Evolutionary conservation across 176 grass and related monocot genomes (phyloP).

Genomic region (Bonia amplexicaulis): DNA sequence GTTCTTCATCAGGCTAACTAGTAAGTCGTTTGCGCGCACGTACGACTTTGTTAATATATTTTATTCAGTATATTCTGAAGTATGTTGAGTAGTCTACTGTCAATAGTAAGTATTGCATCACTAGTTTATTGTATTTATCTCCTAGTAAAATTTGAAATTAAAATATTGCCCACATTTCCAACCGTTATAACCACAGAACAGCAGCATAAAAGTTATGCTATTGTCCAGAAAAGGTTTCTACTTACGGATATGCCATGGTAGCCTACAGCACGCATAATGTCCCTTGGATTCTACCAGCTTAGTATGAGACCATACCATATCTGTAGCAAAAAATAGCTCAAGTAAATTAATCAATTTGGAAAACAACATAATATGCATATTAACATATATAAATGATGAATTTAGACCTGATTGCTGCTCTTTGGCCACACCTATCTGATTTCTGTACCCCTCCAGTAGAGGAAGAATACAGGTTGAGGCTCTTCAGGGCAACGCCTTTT

Average conservation of each 20-base stretch:
- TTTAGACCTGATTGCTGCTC: conserved; percentile 1
- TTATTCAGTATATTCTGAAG: too few relatives aligned
- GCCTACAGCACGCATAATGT: not conserved
- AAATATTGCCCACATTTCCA: too few relatives aligned
- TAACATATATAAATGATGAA: not conserved
- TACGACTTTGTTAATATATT: too few relatives aligned
- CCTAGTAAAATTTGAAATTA: too few relatives aligned
- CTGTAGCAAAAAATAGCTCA: not conserved
- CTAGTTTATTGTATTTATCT: too few relatives aligned
- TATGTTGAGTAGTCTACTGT: too few relatives aligned
- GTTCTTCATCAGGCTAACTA: too few relatives aligned
- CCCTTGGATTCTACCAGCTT: not conserved
- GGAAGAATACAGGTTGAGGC: not conserved
- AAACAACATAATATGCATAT: not conserved
- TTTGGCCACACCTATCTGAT: not conserved
- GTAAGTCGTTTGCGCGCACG: too few relatives aligned
- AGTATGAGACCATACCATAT: not conserved
- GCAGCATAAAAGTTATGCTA: not conserved
- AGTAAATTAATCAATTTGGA: not conserved
- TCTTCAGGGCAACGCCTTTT: not conserved
- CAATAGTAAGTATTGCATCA: too few relatives aligned
- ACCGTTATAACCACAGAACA: not conserved
- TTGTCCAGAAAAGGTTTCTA: not conserved
- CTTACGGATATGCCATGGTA: not conserved
- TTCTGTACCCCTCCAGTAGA: not conserved